These are phyloP conservation scores for Nicotiana paniculata DNA, from an alignment of 257 asterid genomes.

Conservation along the genomic window DNA sequence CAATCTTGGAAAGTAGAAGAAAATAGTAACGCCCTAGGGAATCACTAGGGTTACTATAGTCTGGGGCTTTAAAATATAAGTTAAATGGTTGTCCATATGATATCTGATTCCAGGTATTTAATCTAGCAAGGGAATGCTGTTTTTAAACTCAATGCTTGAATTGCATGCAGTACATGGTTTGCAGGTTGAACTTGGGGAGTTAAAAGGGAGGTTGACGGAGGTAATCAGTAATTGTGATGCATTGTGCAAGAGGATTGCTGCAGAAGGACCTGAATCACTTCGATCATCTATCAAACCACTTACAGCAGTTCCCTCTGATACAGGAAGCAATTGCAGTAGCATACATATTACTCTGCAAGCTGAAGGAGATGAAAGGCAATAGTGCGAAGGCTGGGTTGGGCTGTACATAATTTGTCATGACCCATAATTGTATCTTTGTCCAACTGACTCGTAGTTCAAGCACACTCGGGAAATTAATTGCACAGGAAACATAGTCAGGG, in stretches of 20 bases:
- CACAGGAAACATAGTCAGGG: neutral
- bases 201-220: constrained; percentile 91
- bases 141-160: constrained; percentile 7
- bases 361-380: neutral
- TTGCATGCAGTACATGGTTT: constrained; percentile 55
- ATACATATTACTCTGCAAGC: neutral
- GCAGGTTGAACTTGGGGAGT: constrained; percentile 93
- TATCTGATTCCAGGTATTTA: neutral
- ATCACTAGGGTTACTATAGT: neutral
- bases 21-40: neutral
- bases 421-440: neutral
- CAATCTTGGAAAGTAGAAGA: neutral
- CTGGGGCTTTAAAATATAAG: neutral
- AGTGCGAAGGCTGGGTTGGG: neutral
- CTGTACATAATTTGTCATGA: neutral
- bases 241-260: constrained; percentile 68
- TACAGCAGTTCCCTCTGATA: constrained; percentile 30
- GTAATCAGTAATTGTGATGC: constrained; percentile 90
- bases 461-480: neutral
- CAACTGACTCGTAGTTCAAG: neutral
- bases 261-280: constrained; percentile 79
- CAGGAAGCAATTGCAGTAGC: neutral
- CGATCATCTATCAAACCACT: constrained; percentile 63
- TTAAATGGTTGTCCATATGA: neutral
- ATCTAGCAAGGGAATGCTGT: neutral